Conservation (phyloP, 1,139 yeast genomes). For the Geotrichum australiense region DNA sequence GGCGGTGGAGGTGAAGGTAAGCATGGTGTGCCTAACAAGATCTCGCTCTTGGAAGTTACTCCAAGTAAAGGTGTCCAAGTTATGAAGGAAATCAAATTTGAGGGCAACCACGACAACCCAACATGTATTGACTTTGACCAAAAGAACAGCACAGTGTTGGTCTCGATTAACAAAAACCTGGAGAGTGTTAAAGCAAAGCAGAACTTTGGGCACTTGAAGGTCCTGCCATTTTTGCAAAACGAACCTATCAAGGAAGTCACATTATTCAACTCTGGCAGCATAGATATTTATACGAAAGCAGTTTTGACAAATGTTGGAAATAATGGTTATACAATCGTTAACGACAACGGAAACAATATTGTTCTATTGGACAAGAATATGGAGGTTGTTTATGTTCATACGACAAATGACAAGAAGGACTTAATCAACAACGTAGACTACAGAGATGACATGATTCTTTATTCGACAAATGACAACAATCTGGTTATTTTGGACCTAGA, state of each 20-base stretch:
- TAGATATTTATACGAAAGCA: constrained; percentile 3
- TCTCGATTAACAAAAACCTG: constrained; percentile 2
- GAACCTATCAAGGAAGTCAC: neutral
- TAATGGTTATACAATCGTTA: neutral
- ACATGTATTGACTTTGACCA: constrained; percentile 29
- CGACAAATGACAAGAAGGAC: constrained; percentile 1
- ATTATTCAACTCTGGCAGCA: neutral
- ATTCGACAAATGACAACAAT: neutral
- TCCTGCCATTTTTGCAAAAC: neutral
- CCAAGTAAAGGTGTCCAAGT: constrained; percentile 13
- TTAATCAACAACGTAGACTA: constrained; percentile 3
- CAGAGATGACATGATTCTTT: constrained; percentile 1
- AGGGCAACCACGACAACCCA: constrained; percentile 31
- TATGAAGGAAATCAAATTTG: constrained; percentile 21
- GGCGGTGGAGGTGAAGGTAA: constrained; percentile 97
- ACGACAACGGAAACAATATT: neutral
- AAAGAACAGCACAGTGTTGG: constrained; percentile 16
- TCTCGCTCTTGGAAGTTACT: constrained; percentile 31
- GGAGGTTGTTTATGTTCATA: neutral
- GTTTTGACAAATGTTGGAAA: constrained; percentile 1
- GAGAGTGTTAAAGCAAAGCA: constrained; percentile 1
- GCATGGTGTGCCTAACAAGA: constrained; percentile 80
- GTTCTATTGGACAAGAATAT: neutral
- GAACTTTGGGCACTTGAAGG: constrained; percentile 5
- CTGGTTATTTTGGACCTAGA: constrained; percentile 1